Evolutionary conservation across 768 basidiomycete species (phyloP).

Genomic region (Mycena sanguinolenta): DNA sequence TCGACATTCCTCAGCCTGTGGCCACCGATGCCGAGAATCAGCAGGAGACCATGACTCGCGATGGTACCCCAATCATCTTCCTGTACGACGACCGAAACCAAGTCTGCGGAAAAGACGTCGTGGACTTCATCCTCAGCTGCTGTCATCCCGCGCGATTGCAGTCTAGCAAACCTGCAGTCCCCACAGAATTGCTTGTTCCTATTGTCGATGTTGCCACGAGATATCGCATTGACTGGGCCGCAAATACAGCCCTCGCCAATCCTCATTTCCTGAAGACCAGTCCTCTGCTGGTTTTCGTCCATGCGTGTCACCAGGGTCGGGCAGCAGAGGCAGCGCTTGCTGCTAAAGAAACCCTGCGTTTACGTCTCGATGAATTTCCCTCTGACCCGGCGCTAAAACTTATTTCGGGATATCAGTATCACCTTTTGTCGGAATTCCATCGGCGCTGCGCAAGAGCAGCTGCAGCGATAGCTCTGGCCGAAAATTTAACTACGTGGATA

Average conservation of each 20-base stretch:
- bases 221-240: conserved; percentile 12
- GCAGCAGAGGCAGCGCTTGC: conserved; percentile 10
- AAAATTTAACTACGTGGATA: not conserved
- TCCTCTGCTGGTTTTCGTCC: no score
- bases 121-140: conserved; percentile 13
- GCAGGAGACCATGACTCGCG: not conserved
- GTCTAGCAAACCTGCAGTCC: not conserved
- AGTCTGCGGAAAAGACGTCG: conserved; percentile 14
- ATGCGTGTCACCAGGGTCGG: not conserved
- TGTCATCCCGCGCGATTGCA: conserved; percentile 17
- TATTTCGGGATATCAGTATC: conserved; percentile 10
- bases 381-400: conserved; percentile 2
- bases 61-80: conserved; percentile 10
- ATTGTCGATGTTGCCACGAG: conserved; percentile 11
- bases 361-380: conserved; percentile 6
- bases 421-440: conserved; percentile 11
- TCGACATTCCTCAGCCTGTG: conserved; percentile 9
- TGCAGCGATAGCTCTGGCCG: not conserved
- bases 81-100: conserved; percentile 16
- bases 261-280: conserved; percentile 8
- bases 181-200: not conserved
- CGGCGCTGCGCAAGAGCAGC: conserved; percentile 3
- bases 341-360: conserved; percentile 10
- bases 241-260: conserved; percentile 1
- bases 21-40: not conserved